Evolutionary conservation across 2,329 filamentous ascomycete genomes (phyloP), one percentile per base, ranked within the genome.

Genomic region (Lachnellula occidentalis): DNA sequence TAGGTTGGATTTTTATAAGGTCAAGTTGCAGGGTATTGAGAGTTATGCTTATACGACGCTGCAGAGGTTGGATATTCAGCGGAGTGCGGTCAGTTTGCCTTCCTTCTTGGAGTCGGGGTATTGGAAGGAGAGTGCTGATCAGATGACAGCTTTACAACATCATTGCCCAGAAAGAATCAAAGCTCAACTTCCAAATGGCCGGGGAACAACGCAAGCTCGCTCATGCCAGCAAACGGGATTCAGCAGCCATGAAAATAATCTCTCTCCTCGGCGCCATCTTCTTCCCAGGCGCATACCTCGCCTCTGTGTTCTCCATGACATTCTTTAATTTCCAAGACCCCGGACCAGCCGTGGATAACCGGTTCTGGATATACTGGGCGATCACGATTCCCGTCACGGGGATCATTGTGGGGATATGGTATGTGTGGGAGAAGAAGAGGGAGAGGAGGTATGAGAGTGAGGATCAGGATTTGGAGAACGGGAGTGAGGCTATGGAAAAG

Each of bases 221-320:
- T 0, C 67, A 70, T 34, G 69, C 75, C 14, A 65, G 68, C 1
- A 74, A 71, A 57, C 65, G 70, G 0, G 74, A 76, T 39, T 70
- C 71, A 1, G 68, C 79, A 4, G 80, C 81, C 54, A 84, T 85
- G 81, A 86, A 85, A 72, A 82, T 81, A 0, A 73, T 86, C 39
- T 84, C 82, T 0, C 74, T 86, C 1, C 77, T 86, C 53, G 83
- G 82, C 27, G 81, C 81, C 41, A 72, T 86, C 41, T 86, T 86
- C 62, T 71, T 86, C 5, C 82, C 82, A 0, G 82, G 81, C 2
- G 84, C 81, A 1, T 83, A 79, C 59, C 74, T 86, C 17, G 77
- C 82, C 8, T 85, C 82, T 0, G 73, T 86, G 22, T 86, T 86
- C 61, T 79, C 77, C 72, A 86, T 85, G 81, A 81, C 80, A 0